Evolutionary conservation across 306 rosid species (phyloP), one percentile per base, ranked within the genome.

Genomic region (Inga leiocalycina): DNA sequence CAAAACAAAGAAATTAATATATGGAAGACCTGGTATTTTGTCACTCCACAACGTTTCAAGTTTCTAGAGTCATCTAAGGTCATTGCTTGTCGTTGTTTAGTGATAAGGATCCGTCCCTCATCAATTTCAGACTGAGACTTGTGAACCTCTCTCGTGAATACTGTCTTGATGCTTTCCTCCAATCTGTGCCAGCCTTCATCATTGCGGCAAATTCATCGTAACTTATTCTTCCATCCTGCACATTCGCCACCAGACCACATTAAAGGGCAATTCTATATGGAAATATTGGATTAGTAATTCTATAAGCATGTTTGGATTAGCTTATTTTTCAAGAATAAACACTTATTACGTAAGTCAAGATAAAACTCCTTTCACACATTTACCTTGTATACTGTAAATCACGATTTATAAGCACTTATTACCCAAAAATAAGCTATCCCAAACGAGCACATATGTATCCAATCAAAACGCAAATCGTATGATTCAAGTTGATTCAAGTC

Each of bases 141-240:
- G 88, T 92, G 77, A 95, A 95, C 88, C 97, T 90, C 71, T 95
- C 98, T 76, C 98, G 90, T 8, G 98, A 95, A 82, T 91, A 95
- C 86, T 95, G 98, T 82, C 97, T 93, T 74, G 97, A 94, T 64
- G 97, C 98, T 79, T 94, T 94, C 89, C 97, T 90, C 98, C 98
- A 93, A 85, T 94, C 98, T 35, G 97, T 94, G 51, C 98, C 97
- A 3, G 97, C 90, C 85, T 93, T 94, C 98, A 94, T 94, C 98
- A 94, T 94, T 44, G 85, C 89, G 48, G 89, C 94, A 88, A 94
- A 94, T 78, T 94, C 98, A 70, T 88, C 94, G 15, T 93, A 93
- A 79, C 98, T 93, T 74, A 94, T 94, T 82, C 86, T 88, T 82
- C 98, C 98, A 82, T 94, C 98, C 98, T 94, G 85, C 83, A 80